These are phyloP conservation scores for Withania somnifera DNA, from an alignment of 305 asterid genomes.

Conservation along the genomic window DNA sequence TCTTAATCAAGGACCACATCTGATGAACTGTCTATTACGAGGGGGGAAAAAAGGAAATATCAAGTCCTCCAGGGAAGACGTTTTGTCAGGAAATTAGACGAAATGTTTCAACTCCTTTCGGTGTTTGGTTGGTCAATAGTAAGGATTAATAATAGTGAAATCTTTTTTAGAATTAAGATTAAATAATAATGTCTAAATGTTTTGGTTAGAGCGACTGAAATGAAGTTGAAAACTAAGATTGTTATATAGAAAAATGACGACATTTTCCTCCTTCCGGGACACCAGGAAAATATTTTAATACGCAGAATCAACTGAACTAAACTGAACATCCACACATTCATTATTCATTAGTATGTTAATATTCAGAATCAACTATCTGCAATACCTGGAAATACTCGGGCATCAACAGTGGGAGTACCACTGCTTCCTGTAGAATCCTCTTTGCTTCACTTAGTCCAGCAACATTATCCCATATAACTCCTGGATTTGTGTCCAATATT, in stretches of 20 bases:
- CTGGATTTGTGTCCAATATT: neutral
- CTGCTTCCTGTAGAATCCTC: neutral
- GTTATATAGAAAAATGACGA: neutral
- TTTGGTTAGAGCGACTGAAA: neutral
- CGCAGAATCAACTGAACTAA: neutral
- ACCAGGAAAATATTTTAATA: neutral
- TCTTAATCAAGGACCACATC: neutral
- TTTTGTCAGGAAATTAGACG: neutral
- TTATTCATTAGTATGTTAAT: neutral
- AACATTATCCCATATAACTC: neutral
- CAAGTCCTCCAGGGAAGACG: neutral
- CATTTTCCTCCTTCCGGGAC: neutral
- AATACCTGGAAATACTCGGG: neutral
- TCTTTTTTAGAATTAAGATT: neutral
- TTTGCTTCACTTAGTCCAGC: neutral
- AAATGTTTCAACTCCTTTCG: neutral
- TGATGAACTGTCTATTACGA: neutral
- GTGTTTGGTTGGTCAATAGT: neutral
- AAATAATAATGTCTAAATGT: neutral
- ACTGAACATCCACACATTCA: neutral
- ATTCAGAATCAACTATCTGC: neutral
- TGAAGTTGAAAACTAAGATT: neutral
- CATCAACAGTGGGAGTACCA: neutral
- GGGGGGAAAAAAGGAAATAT: neutral
- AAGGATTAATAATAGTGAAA: neutral